Evolutionary conservation across 345 rosid genomes (phyloP), one percentile per base, ranked within the genome.

Genomic region (Nasturtium officinale): DNA sequence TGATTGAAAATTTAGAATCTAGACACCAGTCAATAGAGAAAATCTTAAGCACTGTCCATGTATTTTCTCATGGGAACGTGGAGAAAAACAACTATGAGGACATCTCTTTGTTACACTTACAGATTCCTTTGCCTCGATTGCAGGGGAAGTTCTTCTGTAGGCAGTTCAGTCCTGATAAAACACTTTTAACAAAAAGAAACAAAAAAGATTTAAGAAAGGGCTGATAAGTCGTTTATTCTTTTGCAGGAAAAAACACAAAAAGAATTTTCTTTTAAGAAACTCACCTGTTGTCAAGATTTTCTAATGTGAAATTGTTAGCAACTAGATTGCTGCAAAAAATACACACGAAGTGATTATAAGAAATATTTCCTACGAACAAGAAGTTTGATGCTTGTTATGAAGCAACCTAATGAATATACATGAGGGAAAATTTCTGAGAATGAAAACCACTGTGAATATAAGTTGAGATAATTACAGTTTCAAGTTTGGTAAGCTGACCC

Each of bases 81-180:
- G 48, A 52, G n/a, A 50, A 46, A 5, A 33, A 23, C 13, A 8
- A 11, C 37, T 15, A 16, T 33, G 12, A 50, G 15, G 32, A 42
- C 16, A 38, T 11, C 13, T 1, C 10, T 65, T n/a, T 30, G 53
- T 46, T 57, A 9, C 18, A 77, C 92, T 86, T 78, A 87, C 93
- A 84, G 18, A 72, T n/a, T 73, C 86, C 83, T 81, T 62, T 1
- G 47, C 75, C 89, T 52, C 81, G 78, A 67, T 79, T 67, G 76
- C 96, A 89, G 13, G 87, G 89, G 68, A 89, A 89, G 33, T 80
- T 80, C 53, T 67, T 72, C 57, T 91, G 96, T 42, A 91, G 84
- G 71, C 97, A 91, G 35, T 61, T 55, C 43, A 89, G 62, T 20
- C 92, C 89, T 6, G 74, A 51, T 20, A 82, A 82, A 61, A 77